Conservation (phyloP, 768 basidiomycete species). For the Pulveroboletus sp. region DNA sequence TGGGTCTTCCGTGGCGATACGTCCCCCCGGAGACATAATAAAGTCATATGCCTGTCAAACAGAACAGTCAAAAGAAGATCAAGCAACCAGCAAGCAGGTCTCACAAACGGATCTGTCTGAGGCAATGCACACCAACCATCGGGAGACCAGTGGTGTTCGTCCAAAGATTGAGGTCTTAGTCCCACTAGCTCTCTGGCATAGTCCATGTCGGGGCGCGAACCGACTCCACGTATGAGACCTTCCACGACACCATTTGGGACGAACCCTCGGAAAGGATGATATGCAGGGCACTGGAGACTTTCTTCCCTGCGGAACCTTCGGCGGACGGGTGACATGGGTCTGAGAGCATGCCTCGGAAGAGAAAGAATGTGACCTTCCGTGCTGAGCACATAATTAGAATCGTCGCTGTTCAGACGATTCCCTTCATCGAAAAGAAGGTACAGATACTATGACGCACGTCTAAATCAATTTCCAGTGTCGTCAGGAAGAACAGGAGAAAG, state of each 20-base stretch:
- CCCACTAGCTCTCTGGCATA: slow-evolving; percentile 74
- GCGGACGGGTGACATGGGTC: slow-evolving; percentile 53
- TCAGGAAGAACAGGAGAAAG: not conserved
- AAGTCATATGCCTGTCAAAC: slow-evolving; percentile 71
- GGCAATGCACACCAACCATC: slow-evolving; percentile 77
- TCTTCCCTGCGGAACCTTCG: slow-evolving; percentile 60
- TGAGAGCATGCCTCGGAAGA: slow-evolving; percentile 53
- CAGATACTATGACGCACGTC: slow-evolving; percentile 60
- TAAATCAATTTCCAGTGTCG: not conserved
- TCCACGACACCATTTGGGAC: slow-evolving; percentile 30
- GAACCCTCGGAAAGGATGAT: slow-evolving; percentile 41
- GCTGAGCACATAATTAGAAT: slow-evolving; percentile 87
- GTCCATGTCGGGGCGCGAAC: slow-evolving; percentile 70
- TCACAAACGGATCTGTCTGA: slow-evolving; percentile 64
- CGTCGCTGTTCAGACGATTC: slow-evolving; percentile 66
- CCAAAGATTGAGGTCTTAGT: slow-evolving; percentile 43
- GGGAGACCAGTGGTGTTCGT: slow-evolving; percentile 57
- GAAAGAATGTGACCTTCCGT: slow-evolving; percentile 92
- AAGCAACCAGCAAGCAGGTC: slow-evolving; percentile 10
- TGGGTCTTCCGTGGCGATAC: slow-evolving; percentile 55
- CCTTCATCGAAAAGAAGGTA: slow-evolving; percentile 89
- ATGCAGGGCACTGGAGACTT: slow-evolving; percentile 71
- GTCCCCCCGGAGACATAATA: slow-evolving; percentile 61
- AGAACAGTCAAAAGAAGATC: slow-evolving; percentile 2
- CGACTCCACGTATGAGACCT: slow-evolving; percentile 66